Evolutionary conservation across 805 yeast genomes (phyloP), one percentile per base, ranked within the genome.

Genomic region (Kazachstania taianensis): DNA sequence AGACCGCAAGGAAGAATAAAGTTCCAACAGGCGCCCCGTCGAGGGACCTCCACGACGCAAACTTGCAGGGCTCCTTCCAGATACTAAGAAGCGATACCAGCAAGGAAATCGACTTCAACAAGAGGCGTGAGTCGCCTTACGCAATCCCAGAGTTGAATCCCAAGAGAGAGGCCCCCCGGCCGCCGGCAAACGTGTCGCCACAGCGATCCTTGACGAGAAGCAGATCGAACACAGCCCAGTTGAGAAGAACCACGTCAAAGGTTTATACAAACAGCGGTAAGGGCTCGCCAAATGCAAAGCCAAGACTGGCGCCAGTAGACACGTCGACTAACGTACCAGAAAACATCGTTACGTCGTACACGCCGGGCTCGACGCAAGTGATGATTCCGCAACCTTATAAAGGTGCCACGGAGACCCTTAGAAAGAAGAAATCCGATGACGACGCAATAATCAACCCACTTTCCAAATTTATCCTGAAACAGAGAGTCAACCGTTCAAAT

Each of bases 21-120:
- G 25, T 29, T 9, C 23, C 23, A 18, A 26, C 25, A 13, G 27
- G 32, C 13, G 30, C 36, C 1, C 27, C 36, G 3, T 27, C 39
- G n/a, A 49, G 40, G 24, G 35, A 38, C 17, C n/a, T n/a, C n/a
- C n/a, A n/a, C n/a, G n/a, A n/a, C n/a, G n/a, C n/a, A n/a, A 42
- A 42, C 15, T 42, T 44, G 20, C 50, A 50, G 15, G 63, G 70
- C 28, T 63, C 84, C 0, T 83, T 84, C 52, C 67, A 79, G 40
- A 78, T 84, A 1, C 69, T 84, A 7, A 61, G 87, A 22, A 69
- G 68, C 7, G 71, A 73, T 17, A 74, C 71, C n/a, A 73, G 70
- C 10, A 64, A 70, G 23, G 94, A 81, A 48, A 83, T 83, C 41
- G 86, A 86, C 55, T 84, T 84, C 51, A 92, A 84, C 48, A 75